A percentile compares a stretch with the other conserved stretches of the same genome.
phyloP scores from a whole-genome alignment of 495 filamentous ascomycete species.

The Talaromyces wortmannii region DNA sequence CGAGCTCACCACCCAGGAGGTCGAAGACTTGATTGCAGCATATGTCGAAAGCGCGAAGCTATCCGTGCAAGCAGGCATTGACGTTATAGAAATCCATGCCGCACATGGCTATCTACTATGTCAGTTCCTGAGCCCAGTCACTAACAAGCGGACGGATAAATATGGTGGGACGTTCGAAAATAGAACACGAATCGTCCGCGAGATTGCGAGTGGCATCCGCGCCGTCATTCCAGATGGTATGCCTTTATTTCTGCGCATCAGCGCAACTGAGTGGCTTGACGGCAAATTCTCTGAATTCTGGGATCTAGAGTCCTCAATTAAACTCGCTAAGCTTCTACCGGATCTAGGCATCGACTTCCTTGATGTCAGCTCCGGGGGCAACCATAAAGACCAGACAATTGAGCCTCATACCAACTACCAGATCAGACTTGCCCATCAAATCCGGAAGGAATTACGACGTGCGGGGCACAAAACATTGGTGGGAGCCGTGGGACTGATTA shows the following conservation, averaged over 20 bases:
- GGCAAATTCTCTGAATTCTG: too few species aligned
- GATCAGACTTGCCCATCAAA: too few species aligned
- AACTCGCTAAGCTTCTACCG: slow-evolving; percentile 44
- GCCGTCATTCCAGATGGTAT: slow-evolving; percentile 48
- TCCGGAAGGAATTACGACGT: too few species aligned
- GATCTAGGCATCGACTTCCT: slow-evolving; percentile 54
- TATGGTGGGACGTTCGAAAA: slow-evolving; percentile 65
- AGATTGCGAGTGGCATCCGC: slow-evolving; percentile 49
- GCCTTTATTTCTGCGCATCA: slow-evolving; percentile 60
- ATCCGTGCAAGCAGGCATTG: slow-evolving; percentile 48
- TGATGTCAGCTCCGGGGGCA: slow-evolving; percentile 56
- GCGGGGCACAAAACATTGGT: too few species aligned
- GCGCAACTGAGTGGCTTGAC: slow-evolving; percentile 52
- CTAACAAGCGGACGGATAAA: slow-evolving; percentile 56
- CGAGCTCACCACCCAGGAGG: slow-evolving; percentile 50
- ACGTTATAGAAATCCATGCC: slow-evolving; percentile 50
- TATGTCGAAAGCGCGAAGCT: slow-evolving; percentile 49
- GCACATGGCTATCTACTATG: slow-evolving; percentile 60
- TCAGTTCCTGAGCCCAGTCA: slow-evolving; percentile 55
- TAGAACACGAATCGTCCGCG: slow-evolving; percentile 47
- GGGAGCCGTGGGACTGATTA: too few species aligned
- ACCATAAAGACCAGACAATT: too few species aligned
- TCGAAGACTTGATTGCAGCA: slow-evolving; percentile 47
- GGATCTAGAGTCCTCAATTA: slow-evolving; percentile 49
- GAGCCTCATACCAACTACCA: too few species aligned